Percentiles rank a stretch among this genome's conserved stretches.
phyloP scores from a whole-genome alignment of 495 filamentous ascomycete species.

The Penicillium steckii region DNA sequence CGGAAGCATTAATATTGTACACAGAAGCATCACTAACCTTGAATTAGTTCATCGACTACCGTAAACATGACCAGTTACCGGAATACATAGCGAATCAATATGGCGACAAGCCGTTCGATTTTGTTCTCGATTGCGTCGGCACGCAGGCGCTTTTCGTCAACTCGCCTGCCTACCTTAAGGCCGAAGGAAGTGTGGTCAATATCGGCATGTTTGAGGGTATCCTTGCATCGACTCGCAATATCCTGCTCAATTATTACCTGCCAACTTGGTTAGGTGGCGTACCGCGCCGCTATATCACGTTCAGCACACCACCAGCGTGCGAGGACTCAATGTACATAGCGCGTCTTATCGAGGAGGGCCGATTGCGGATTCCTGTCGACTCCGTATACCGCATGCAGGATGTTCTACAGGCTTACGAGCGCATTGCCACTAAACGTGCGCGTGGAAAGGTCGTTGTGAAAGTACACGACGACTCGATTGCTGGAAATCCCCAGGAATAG shows the following conservation, averaged over 20 bases:
- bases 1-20: not conserved
- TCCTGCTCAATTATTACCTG: slow-evolving; percentile 28
- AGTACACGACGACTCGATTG: slow-evolving; percentile 8
- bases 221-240: slow-evolving; percentile 21
- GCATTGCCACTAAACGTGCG: slow-evolving; percentile 31
- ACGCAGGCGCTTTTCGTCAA: slow-evolving; percentile 28
- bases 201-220: slow-evolving; percentile 30
- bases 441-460: slow-evolving; percentile 38
- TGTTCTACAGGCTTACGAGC: slow-evolving; percentile 29
- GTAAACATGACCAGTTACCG: slow-evolving; percentile 20
- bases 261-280: slow-evolving; percentile 37
- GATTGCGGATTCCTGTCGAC: slow-evolving; percentile 32
- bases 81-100: slow-evolving; percentile 23
- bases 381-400: slow-evolving; percentile 37
- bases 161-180: slow-evolving; percentile 35
- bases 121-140: slow-evolving; percentile 40
- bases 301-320: slow-evolving; percentile 26
- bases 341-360: slow-evolving; percentile 23
- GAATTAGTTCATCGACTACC: slow-evolving; percentile 37
- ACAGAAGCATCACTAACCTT: not conserved
- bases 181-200: slow-evolving; percentile 34
- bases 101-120: slow-evolving; percentile 31
- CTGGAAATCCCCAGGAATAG: too few species aligned
- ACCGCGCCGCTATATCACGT: slow-evolving; percentile 31
- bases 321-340: slow-evolving; percentile 24